These are phyloP conservation scores for Cardamine occulta DNA, from an alignment of 345 rosid genomes.

Conservation along the genomic window DNA sequence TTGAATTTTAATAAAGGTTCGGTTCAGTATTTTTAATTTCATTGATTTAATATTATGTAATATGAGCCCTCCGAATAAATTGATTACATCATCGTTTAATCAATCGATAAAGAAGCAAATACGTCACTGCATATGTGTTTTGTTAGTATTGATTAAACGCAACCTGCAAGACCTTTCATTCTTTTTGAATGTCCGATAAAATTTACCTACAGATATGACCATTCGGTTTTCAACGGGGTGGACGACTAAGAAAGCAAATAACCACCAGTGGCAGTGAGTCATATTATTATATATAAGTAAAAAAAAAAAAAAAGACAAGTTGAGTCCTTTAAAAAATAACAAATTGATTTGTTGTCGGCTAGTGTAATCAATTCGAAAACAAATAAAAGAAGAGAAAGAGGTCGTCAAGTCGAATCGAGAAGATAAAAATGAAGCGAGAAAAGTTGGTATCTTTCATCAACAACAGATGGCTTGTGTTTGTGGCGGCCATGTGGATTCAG, in stretches of 20 bases:
- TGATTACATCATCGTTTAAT: not conserved
- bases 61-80: not conserved
- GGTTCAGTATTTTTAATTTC: too few relatives aligned
- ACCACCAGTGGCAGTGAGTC: not conserved
- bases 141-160: not conserved
- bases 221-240: not conserved
- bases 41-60: not conserved
- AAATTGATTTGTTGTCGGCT: not conserved
- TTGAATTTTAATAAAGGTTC: not conserved
- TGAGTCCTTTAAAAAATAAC: not conserved
- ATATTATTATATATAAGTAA: too few relatives aligned
- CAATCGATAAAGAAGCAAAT: not conserved
- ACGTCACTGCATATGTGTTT: not conserved
- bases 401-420: too few relatives aligned
- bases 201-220: not conserved
- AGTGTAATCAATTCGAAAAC: not conserved
- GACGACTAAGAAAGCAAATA: not conserved
- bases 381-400: too few relatives aligned
- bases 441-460: constrained; percentile 51
- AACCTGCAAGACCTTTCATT: not conserved
- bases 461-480: constrained; percentile 88
- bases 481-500: constrained; percentile 96
- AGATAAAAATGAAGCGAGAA: constrained; percentile 43
- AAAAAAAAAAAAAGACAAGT: not conserved
- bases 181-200: not conserved